Percentiles rank a stretch among this genome's conserved stretches.
These are phyloP conservation scores for Picea sitchensis DNA, from an alignment of 75 land plant genomes.

Conservation along the genomic window DNA sequence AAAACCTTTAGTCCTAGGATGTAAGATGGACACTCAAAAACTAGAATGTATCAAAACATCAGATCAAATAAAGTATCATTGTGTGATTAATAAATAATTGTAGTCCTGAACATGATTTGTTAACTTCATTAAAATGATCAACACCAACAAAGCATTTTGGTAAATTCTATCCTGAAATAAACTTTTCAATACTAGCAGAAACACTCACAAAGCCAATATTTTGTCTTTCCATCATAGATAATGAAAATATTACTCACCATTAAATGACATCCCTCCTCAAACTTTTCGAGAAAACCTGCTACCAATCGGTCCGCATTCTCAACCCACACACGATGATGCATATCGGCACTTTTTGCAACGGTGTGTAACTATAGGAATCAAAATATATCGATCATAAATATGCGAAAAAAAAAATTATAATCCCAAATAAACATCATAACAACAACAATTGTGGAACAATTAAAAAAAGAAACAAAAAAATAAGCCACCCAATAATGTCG, in stretches of 20 bases:
- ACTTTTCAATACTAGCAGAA: too few relatives aligned
- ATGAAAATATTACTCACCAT: conserved; percentile 50
- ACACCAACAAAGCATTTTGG: too few relatives aligned
- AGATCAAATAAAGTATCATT: too few relatives aligned
- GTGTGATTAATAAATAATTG: too few relatives aligned
- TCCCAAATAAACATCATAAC: background rate
- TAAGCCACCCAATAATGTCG: background rate
- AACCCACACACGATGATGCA: conserved; percentile 91
- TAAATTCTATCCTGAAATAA: too few relatives aligned
- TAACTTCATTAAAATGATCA: too few relatives aligned
- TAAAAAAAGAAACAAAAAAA: background rate
- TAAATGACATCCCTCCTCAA: conserved; percentile 91
- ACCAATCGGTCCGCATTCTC: conserved; percentile 98
- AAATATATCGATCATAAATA: background rate
- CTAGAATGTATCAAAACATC: too few relatives aligned
- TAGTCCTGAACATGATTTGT: too few relatives aligned
- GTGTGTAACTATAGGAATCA: conserved; percentile 55
- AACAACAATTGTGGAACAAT: background rate
- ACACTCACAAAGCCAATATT: too few relatives aligned
- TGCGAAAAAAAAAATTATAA: background rate
- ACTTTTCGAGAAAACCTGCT: conserved; percentile 95
- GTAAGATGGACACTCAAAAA: too few relatives aligned
- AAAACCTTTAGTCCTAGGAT: too few relatives aligned
- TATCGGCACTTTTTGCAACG: conserved; percentile 78
- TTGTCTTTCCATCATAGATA: too few relatives aligned